phyloP scores from a whole-genome alignment of 2,329 filamentous ascomycete genomes.

The Clonostachys chloroleuca region DNA sequence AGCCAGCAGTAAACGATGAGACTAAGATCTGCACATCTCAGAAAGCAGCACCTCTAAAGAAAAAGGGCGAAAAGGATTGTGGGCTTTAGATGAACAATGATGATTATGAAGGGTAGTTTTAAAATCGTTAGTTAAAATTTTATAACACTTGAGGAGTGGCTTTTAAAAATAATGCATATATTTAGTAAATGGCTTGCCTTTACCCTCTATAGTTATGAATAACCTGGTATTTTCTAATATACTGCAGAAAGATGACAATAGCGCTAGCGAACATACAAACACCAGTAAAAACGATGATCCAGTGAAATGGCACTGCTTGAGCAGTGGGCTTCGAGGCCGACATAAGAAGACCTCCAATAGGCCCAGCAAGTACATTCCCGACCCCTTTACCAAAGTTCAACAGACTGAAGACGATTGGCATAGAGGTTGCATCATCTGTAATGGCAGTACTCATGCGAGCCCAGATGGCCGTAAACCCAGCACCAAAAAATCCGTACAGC shows the following conservation, averaged over 20 bases:
- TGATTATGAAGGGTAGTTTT: too few relatives aligned
- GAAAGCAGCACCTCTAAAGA: too few relatives aligned
- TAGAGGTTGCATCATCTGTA: slow-evolving; percentile 2
- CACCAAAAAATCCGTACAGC: slow-evolving; percentile 53
- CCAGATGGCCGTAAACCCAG: slow-evolving; percentile 19
- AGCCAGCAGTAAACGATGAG: too few relatives aligned
- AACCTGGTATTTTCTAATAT: not conserved
- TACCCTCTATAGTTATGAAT: too few relatives aligned
- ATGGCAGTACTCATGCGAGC: not conserved
- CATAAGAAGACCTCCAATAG: slow-evolving; percentile 3
- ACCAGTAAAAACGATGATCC: not conserved
- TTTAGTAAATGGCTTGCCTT: too few relatives aligned
- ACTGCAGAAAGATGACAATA: not conserved
- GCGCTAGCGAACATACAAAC: not conserved
- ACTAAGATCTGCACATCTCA: too few relatives aligned
- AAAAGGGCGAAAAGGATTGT: too few relatives aligned
- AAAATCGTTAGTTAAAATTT: too few relatives aligned
- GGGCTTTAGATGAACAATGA: too few relatives aligned
- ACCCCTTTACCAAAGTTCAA: slow-evolving; percentile 8
- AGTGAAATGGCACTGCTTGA: not conserved
- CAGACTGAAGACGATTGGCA: slow-evolving; percentile 7
- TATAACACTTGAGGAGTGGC: too few relatives aligned
- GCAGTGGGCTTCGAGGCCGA: not conserved
- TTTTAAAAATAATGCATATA: too few relatives aligned
- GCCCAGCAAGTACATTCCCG: slow-evolving; percentile 9